Evolutionary conservation across 2,329 filamentous ascomycete species (phyloP).

Genomic region (Botryotinia narcissicola): DNA sequence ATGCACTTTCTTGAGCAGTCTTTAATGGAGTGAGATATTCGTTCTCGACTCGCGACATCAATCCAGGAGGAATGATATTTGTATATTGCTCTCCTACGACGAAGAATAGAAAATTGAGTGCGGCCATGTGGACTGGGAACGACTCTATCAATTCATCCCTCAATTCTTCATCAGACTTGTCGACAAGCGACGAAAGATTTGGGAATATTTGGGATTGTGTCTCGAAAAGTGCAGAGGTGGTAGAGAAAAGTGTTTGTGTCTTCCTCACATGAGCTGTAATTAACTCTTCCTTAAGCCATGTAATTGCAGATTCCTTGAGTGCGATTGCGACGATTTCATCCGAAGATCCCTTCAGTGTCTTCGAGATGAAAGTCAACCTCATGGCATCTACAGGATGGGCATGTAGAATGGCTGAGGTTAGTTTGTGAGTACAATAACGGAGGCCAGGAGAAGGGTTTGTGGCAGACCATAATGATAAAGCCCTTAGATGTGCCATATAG

Average conservation of each 20-base stretch:
- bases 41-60: slow-evolving; percentile 57
- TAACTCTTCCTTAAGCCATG: slow-evolving; percentile 63
- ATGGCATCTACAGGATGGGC: slow-evolving; percentile 58
- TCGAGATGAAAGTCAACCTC: slow-evolving; percentile 60
- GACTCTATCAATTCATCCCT: slow-evolving; percentile 53
- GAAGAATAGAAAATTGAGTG: slow-evolving; percentile 60
- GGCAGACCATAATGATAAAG: slow-evolving; percentile 40
- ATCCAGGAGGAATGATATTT: slow-evolving; percentile 53
- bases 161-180: slow-evolving; percentile 45
- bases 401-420: slow-evolving; percentile 45
- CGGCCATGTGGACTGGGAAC: slow-evolving; percentile 56
- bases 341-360: slow-evolving; percentile 63
- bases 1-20: slow-evolving; percentile 41
- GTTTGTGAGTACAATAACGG: slow-evolving; percentile 40
- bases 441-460: slow-evolving; percentile 41
- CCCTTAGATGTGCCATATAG: slow-evolving; percentile 60
- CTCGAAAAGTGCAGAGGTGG: slow-evolving; percentile 54
- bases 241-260: slow-evolving; percentile 46
- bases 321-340: slow-evolving; percentile 46
- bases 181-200: slow-evolving; percentile 48
- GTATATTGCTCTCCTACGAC: slow-evolving; percentile 49
- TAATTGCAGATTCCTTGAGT: slow-evolving; percentile 60
- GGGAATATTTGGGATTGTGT: slow-evolving; percentile 63
- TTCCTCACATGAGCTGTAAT: slow-evolving; percentile 42
- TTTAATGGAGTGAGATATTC: slow-evolving; percentile 56